These are phyloP conservation scores for Myriangium duriaei DNA, from an alignment of 2,329 filamentous ascomycete species.

Conservation along the genomic window DNA sequence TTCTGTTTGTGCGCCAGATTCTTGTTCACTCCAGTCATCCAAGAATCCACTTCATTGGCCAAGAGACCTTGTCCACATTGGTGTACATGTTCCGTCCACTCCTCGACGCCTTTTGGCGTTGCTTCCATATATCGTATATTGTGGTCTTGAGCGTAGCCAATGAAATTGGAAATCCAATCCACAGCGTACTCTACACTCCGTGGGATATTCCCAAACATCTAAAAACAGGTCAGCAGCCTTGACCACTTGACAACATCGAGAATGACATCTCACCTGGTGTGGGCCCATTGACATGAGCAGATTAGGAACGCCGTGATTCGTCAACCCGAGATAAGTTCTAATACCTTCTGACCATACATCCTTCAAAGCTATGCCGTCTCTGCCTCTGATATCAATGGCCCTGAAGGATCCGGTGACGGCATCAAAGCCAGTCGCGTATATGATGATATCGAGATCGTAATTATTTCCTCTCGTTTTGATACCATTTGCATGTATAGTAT, in stretches of 20 bases:
- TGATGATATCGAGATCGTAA: conserved; percentile 23
- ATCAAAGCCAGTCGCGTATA: conserved; percentile 31
- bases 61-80: conserved; percentile 34
- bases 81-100: conserved; percentile 20
- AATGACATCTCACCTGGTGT: conserved; percentile 9
- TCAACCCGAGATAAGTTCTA: conserved; percentile 28
- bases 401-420: conserved; percentile 30
- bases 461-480: conserved; percentile 14
- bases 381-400: conserved; percentile 19
- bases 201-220: conserved; percentile 30
- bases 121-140: conserved; percentile 28
- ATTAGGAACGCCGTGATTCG: conserved; percentile 31
- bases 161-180: conserved; percentile 31
- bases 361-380: conserved; percentile 19
- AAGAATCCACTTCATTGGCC: conserved; percentile 38
- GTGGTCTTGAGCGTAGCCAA: conserved; percentile 25
- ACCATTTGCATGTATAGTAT: conserved; percentile 19
- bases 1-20: conserved; percentile 36
- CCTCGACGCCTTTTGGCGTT: conserved; percentile 28
- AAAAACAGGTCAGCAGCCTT: neutral
- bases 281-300: conserved; percentile 32
- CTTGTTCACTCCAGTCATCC: conserved; percentile 45
- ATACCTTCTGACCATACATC: conserved; percentile 24
- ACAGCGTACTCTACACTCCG: conserved; percentile 31
- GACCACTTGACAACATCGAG: neutral